Evolutionary conservation across 1,284 basidiomycete species (phyloP), one percentile per base, ranked within the genome.

Genomic region (Trametes hirsuta): DNA sequence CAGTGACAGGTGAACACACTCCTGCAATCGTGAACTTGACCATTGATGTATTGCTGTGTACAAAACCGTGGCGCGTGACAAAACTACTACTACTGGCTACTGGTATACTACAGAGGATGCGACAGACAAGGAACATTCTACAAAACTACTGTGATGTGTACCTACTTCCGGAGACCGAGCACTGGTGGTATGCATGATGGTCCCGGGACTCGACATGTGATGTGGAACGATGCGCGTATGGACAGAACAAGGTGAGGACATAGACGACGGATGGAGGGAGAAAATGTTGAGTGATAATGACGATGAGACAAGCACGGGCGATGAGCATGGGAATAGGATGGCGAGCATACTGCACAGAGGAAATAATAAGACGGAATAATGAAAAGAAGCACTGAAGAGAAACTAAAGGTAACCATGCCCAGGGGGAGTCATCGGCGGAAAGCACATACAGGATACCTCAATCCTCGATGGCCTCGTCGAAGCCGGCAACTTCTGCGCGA

Each of bases 381-480:
- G 61, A 59, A 45, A 58, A n/a, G 34, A 46, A 47, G 62, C 39
- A 59, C 39, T 42, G 50, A 58, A 21, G 44, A 44, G 42, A 47
- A 22, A 50, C 30, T 37, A 57, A 40, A 24, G 37, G 35, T 47
- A 51, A 24, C 42, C 39, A 46, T 10, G 10, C 52, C 30, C 14
- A 14, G 22, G 24, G 8, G n/a, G n/a, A n/a, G 10, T 15, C 40
- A 5, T 9, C 10, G n/a, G n/a, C 41, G 34, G 58, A 55, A 42
- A 44, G 22, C n/a, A 44, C 11, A 44, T 35, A 50, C 47, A 18
- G 18, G 51, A 36, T 39, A 48, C 52, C 66, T 70, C 66, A 87
- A 64, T 79, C 75, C 70, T 87, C 80, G 69, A 80, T 81, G 47
- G 88, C 85, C 52, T 79, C 84, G 40, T 78, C 77, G 59, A 91